These are phyloP conservation scores for Rhodotorula mucilaginosa DNA, from an alignment of 1,284 basidiomycete genomes.

Conservation along the genomic window DNA sequence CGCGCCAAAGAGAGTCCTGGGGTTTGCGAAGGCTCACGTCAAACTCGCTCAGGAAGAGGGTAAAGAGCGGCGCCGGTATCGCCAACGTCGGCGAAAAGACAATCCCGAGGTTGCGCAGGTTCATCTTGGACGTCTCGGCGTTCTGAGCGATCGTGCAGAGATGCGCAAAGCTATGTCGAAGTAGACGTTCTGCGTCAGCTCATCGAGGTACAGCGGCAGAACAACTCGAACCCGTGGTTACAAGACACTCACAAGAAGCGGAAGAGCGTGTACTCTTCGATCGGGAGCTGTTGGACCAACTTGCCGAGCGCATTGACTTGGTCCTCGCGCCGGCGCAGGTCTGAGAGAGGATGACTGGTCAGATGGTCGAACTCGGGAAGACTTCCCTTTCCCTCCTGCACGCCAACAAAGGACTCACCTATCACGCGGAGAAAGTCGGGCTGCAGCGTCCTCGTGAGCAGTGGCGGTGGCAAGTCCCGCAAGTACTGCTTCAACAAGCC, in stretches of 20 bases:
- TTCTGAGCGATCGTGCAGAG: constrained; percentile 93
- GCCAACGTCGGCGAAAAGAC: constrained; percentile 94
- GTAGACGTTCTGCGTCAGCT: neutral
- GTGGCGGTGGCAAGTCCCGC: constrained; percentile 82
- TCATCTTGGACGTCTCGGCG: constrained; percentile 93
- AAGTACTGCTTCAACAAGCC: constrained; percentile 83
- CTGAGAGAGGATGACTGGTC: constrained; percentile 46
- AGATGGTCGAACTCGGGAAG: no score
- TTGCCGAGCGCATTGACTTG: constrained; percentile 80
- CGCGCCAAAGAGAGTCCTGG: constrained; percentile 46
- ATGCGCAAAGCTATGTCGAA: constrained; percentile 49
- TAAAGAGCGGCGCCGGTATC: constrained; percentile 91
- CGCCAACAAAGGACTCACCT: constrained; percentile 58
- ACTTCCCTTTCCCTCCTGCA: no score
- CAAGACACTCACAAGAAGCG: constrained; percentile 57
- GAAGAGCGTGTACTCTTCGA: constrained; percentile 89
- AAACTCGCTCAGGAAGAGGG: constrained; percentile 85
- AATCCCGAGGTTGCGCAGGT: constrained; percentile 95
- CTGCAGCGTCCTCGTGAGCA: constrained; percentile 87
- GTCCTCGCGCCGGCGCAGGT: constrained; percentile 81
- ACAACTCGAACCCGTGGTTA: no score
- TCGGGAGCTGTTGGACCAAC: constrained; percentile 79
- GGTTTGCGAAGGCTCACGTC: constrained; percentile 56
- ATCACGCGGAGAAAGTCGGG: constrained; percentile 83
- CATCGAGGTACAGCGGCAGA: neutral